These are phyloP conservation scores for Alnus rubra DNA, from an alignment of 306 rosid genomes.

Conservation along the genomic window DNA sequence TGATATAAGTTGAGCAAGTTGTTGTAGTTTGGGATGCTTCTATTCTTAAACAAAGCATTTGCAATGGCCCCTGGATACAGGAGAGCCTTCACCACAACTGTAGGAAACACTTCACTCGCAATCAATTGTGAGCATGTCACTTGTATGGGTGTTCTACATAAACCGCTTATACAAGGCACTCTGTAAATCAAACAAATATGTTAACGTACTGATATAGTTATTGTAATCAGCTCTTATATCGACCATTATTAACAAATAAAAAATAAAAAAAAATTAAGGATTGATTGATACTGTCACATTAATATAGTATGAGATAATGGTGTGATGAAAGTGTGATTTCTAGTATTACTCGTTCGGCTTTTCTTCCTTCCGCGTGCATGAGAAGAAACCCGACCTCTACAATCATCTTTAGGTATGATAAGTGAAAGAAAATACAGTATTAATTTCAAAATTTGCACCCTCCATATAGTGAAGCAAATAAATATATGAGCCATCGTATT, in stretches of 20 bases:
- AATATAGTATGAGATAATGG: no score
- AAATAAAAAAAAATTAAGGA: no score
- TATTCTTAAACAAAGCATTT: slow-evolving; percentile 41
- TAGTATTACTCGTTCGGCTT: neutral
- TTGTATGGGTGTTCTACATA: slow-evolving; percentile 69
- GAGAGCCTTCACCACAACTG: slow-evolving; percentile 50
- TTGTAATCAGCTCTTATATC: no score
- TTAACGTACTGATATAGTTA: no score
- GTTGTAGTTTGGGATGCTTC: slow-evolving; percentile 42
- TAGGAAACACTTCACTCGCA: slow-evolving; percentile 55
- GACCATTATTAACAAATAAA: no score
- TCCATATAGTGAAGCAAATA: no score
- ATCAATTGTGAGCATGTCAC: slow-evolving; percentile 71
- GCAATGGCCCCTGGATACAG: slow-evolving; percentile 79
- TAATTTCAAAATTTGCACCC: neutral
- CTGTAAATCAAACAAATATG: slow-evolving; percentile 30
- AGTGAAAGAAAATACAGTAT: neutral
- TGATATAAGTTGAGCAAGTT: slow-evolving; percentile 43
- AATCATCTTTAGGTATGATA: neutral
- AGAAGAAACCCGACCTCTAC: neutral
- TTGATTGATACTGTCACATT: no score
- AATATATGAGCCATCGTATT: no score
- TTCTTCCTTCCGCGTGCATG: neutral
- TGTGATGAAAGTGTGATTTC: no score
- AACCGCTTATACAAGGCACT: slow-evolving; percentile 61